Evolutionary conservation across 805 yeast genomes (phyloP).

Genomic region (Hanseniaspora vineae): DNA sequence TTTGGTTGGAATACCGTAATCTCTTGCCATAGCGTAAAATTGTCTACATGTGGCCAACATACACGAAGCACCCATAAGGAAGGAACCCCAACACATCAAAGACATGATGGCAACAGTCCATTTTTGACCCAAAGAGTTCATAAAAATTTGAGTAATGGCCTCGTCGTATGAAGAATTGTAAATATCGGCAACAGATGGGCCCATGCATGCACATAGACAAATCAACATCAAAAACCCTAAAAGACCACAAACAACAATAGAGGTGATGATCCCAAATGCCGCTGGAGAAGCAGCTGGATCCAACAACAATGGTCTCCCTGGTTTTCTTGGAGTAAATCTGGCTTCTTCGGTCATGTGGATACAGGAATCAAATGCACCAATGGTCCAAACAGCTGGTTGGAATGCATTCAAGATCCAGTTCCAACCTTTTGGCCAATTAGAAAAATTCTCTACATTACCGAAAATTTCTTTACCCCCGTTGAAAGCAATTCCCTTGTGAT

Average conservation of each 20-base stretch:
- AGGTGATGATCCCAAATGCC: conserved; percentile 50
- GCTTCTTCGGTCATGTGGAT: conserved; percentile 67
- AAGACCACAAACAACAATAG: conserved; percentile 41
- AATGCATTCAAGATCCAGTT: conserved; percentile 34
- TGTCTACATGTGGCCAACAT: conserved; percentile 57
- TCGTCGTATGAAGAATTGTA: conserved; percentile 36
- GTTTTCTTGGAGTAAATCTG: conserved; percentile 35
- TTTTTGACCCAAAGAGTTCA: conserved; percentile 45
- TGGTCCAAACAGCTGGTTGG: conserved; percentile 63
- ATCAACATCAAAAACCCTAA: conserved; percentile 46
- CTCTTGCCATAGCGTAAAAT: conserved; percentile 67
- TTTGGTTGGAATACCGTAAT: conserved; percentile 48
- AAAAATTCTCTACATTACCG: conserved; percentile 33
- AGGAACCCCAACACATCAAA: conserved; percentile 46
- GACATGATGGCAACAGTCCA: conserved; percentile 60
- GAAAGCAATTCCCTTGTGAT: conserved; percentile 19
- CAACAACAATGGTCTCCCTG: conserved; percentile 8
- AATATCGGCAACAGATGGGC: conserved; percentile 30
- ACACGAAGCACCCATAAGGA: conserved; percentile 52
- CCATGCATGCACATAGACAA: conserved; percentile 41
- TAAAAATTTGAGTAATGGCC: conserved; percentile 53
- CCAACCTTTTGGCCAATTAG: conserved; percentile 49
- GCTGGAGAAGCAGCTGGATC: conserved; percentile 25
- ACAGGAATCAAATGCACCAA: conserved; percentile 60
- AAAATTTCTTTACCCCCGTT: conserved; percentile 43